Evolutionary conservation across 164 flowering plant genomes (phyloP), one percentile per base, ranked within the genome.

Genomic region (Sextonia rubra): DNA sequence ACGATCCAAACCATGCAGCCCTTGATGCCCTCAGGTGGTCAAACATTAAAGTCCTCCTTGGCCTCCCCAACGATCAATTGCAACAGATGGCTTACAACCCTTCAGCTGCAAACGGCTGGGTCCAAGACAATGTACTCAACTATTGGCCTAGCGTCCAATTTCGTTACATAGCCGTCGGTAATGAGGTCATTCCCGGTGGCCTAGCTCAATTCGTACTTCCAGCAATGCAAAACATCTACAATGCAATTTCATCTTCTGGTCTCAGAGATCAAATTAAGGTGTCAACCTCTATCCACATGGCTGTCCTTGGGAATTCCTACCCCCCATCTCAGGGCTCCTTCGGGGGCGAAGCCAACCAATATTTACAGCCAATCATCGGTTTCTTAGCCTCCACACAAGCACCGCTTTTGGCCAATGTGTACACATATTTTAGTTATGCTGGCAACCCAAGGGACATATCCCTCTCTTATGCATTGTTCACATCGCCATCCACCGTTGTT

Each of bases 151-250:
- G 49, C 26, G 83, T 86, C 30, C 76, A 52, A 1, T 74, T 84
- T 74, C 52, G 76, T 48, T 85, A 84, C 76, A 82, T 86, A 11
- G 79, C 83, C 0, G 87, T 86, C 18, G 89, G 87, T 4, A 86
- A 86, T 52, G 87, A 84, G 70, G 85, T 84, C 5, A 75, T 75
- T 26, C 87, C 85, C 6, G 60, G 5, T 18, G 15, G 25, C 24
- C 18, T 29, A 26, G 73, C 68, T 4, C 48, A 47, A 3, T 70
- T 47, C 20, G 73, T 81, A 0, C 52, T 32, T n/a, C 48, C 69
- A 6, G 48, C 69, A 52, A 71, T 71, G 74, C 55, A 23, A 27
- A 63, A 62, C 74, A 64, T 71, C 37, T n/a, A 47, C 15, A 26
- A 12, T 26, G 77, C 77, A 9, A 69, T 74, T 22, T n/a, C n/a